Evolutionary conservation across 768 basidiomycete genomes (phyloP).

Genomic region (Rhodotorula babjevae): DNA sequence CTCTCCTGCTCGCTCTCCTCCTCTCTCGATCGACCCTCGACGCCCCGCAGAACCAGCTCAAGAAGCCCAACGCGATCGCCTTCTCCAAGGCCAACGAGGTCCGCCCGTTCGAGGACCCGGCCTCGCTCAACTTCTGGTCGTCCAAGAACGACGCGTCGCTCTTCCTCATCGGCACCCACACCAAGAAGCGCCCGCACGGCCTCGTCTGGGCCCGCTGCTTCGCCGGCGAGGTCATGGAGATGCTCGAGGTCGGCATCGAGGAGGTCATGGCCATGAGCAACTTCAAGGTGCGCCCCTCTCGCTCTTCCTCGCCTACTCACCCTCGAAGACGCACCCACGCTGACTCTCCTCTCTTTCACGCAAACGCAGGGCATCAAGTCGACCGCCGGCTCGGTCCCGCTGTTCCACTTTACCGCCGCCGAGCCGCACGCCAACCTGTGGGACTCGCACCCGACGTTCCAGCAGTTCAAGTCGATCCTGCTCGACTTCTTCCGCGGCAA

Average conservation of each 20-base stretch:
- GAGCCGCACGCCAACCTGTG: conserved; percentile 67
- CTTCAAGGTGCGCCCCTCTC: conserved; percentile 66
- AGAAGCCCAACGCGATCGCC: conserved; percentile 80
- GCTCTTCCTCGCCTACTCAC: background rate
- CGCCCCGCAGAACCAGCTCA: conserved; percentile 74
- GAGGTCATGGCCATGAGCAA: conserved; percentile 69
- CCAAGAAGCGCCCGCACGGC: conserved; percentile 88
- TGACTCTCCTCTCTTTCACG: too few relatives aligned
- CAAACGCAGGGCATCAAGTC: conserved; percentile 72
- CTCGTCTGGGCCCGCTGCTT: conserved; percentile 81
- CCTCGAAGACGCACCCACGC: background rate
- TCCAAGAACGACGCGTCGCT: conserved; percentile 89
- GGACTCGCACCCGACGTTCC: conserved; percentile 85
- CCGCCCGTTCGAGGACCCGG: conserved; percentile 78
- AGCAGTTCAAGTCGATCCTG: conserved; percentile 85
- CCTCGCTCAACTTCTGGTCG: conserved; percentile 87
- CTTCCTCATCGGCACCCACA: conserved; percentile 83
- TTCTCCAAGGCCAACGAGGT: conserved; percentile 81
- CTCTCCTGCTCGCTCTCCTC: background rate
- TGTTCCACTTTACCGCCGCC: conserved; percentile 76
- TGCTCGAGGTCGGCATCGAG: conserved; percentile 90
- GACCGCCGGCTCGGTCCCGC: conserved; percentile 78
- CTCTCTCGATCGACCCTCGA: too few relatives aligned
- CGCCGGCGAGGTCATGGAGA: conserved; percentile 78
- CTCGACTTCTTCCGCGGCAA: conserved; percentile 83